Percentiles rank a stretch among this genome's conserved stretches.
Evolutionary conservation across 805 yeast species (phyloP).

Genomic region (Scheffersomyces spartinae): DNA sequence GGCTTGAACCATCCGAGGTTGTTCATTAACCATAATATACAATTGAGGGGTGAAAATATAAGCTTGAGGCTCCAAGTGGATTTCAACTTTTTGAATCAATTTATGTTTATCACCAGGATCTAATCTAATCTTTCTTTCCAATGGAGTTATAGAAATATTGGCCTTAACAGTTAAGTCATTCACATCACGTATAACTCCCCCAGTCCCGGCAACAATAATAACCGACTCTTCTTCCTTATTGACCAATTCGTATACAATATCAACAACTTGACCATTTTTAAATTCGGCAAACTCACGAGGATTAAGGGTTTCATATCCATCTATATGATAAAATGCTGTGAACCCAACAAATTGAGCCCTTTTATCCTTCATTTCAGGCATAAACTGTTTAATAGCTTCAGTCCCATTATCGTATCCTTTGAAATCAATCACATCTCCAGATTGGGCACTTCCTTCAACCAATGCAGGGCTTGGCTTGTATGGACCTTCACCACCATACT

Average conservation of each 20-base stretch:
- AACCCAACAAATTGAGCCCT: no score
- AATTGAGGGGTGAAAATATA: constrained; percentile 52
- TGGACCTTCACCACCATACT: no score
- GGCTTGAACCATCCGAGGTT: constrained; percentile 43
- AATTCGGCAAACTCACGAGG: no score
- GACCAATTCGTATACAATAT: constrained; percentile 38
- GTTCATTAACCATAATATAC: constrained; percentile 38
- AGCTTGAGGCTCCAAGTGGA: constrained; percentile 45
- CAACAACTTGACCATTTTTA: no score
- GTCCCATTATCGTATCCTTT: no score
- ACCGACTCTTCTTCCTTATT: constrained; percentile 43
- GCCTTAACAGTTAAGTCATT: constrained; percentile 37
- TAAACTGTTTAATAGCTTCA: no score
- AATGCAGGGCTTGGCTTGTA: no score
- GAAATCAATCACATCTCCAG: no score
- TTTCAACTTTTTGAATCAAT: constrained; percentile 49
- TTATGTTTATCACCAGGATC: constrained; percentile 34
- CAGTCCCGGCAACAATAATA: constrained; percentile 48
- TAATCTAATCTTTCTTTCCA: constrained; percentile 51
- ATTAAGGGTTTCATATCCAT: no score
- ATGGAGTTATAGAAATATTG: constrained; percentile 52
- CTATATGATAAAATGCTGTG: no score
- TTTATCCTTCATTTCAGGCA: no score
- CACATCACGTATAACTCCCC: constrained; percentile 53
- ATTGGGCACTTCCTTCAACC: no score